A percentile compares a stretch with the other conserved stretches of the same genome.
These are phyloP conservation scores for Jimgerdemannia flammicorona DNA, from an alignment of 192 early-diverging fungal genomes.

Conservation along the genomic window DNA sequence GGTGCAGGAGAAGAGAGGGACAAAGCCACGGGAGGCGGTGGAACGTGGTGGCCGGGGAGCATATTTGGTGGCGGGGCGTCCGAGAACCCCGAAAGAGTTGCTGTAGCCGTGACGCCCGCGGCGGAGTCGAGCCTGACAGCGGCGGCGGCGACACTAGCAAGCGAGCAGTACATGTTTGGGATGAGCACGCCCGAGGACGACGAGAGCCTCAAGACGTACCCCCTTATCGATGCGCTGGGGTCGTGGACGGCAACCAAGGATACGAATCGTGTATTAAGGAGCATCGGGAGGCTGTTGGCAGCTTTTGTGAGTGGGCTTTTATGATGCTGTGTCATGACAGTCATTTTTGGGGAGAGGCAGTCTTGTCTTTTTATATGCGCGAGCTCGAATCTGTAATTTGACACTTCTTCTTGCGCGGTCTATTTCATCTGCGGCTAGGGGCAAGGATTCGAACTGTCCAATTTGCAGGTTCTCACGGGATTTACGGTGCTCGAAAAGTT, in stretches of 20 bases:
- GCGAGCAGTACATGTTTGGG: neutral
- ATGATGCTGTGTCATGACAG: neutral
- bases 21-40: too few relatives aligned
- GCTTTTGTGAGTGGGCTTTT: conserved; percentile 23
- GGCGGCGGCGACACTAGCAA: neutral
- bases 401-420: neutral
- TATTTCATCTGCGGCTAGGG: conserved; percentile 32
- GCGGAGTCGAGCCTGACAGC: neutral
- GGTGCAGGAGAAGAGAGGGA: neutral
- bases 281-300: conserved; percentile 23
- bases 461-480: conserved; percentile 58
- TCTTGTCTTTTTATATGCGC: too few relatives aligned
- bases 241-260: conserved; percentile 21
- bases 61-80: neutral
- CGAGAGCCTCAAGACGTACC: conserved; percentile 26
- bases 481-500: conserved; percentile 64
- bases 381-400: too few relatives aligned
- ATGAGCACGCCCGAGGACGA: conserved; percentile 13
- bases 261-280: conserved; percentile 17
- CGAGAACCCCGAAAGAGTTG: neutral
- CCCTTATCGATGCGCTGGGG: conserved; percentile 21
- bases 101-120: neutral
- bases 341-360: neutral
- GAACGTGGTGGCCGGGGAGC: neutral
- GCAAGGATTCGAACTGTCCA: conserved; percentile 69